Base-by-base conservation (phyloP, 2,329 filamentous ascomycete genomes). In the Hawksworthiomyces lignivorus region DNA sequence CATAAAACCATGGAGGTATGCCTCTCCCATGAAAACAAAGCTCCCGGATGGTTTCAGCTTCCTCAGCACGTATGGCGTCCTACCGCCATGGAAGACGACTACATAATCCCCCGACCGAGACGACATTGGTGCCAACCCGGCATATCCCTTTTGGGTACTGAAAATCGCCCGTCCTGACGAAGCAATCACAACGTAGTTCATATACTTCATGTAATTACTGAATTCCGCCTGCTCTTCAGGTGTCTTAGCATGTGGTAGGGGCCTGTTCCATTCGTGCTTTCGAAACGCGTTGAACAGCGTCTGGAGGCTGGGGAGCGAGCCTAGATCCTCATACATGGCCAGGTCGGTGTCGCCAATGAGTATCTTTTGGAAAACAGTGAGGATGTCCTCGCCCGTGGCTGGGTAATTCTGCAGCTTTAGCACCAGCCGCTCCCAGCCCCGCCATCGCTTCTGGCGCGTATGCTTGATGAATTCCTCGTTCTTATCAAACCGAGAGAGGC, bases 1-100 rank as follows among this genome's bases (percentile, higher is more conserved):
- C 37, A 40, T 40, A 19, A 32, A 40, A 4, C 37, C 37, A n/a
- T 40, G 37, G 7, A 40, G 19, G 29, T 40, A 40, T 19, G 37
- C 20, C 37, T 40, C 37, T 12, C 37, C 37, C 7, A 40, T 11
- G 20, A 40, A 27, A 7, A 9, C 33, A 22, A 32, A 40, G 4
- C 22, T 37, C 4, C 22, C 37, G 8, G 4, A 14, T 20, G 19
- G 18, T 20, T 32, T 26, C 14, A 26, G 26, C 37, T 7, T 10
- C 28, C 15, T 22, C 18, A 40, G 14, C 4, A 40, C 14, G 21
- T 33, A 40, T 5, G 37, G 17, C 19, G 37, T 40, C 22, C 33
- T 40, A 12, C 19, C 37, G 19, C 37, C 37, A 8, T 31, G 17
- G 10, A 40, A 27, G 15, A 40, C 28, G 19, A 33, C 37, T n/a